Conservation (phyloP, 495 filamentous ascomycete species). For the Echria macrotheca region DNA sequence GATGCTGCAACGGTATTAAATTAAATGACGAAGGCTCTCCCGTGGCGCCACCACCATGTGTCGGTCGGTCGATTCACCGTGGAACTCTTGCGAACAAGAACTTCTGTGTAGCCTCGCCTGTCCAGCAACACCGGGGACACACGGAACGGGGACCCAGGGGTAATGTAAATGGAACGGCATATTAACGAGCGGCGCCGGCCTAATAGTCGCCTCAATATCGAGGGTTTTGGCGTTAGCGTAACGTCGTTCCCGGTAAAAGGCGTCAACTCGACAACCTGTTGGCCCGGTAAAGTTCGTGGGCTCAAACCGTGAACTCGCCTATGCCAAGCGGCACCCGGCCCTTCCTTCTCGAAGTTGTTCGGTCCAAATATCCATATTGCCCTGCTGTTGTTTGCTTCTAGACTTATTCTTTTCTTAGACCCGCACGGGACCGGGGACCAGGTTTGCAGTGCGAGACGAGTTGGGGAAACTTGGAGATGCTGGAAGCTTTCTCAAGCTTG, state of each 20-base stretch:
- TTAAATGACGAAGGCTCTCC: conserved; percentile 5
- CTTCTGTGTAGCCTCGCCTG: too few relatives aligned
- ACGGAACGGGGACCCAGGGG: too few relatives aligned
- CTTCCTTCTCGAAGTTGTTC: conserved; percentile 11
- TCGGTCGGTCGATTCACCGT: too few relatives aligned
- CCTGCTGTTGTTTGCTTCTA: not conserved
- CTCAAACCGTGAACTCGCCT: too few relatives aligned
- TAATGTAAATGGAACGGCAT: conserved; percentile 11
- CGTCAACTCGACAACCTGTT: too few relatives aligned
- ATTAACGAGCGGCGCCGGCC: conserved; percentile 2
- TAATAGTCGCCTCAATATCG: conserved; percentile 11
- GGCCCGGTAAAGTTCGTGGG: too few relatives aligned
- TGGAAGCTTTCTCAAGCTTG: not conserved
- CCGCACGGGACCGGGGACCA: conserved; percentile 8
- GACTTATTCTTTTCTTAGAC: conserved; percentile 11
- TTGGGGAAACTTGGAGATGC: conserved; percentile 1
- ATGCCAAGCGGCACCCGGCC: conserved; percentile 3
- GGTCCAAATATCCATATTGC: conserved; percentile 7
- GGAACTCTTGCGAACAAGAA: too few relatives aligned
- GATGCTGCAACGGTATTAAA: conserved; percentile 7
- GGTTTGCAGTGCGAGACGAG: conserved; percentile 4
- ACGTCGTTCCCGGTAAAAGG: conserved; percentile 12
- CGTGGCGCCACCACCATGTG: not conserved
- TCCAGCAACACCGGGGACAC: too few relatives aligned
- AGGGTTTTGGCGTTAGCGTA: not conserved